Evolutionary conservation across 345 rosid species (phyloP).

Genomic region (Brassica incana): DNA sequence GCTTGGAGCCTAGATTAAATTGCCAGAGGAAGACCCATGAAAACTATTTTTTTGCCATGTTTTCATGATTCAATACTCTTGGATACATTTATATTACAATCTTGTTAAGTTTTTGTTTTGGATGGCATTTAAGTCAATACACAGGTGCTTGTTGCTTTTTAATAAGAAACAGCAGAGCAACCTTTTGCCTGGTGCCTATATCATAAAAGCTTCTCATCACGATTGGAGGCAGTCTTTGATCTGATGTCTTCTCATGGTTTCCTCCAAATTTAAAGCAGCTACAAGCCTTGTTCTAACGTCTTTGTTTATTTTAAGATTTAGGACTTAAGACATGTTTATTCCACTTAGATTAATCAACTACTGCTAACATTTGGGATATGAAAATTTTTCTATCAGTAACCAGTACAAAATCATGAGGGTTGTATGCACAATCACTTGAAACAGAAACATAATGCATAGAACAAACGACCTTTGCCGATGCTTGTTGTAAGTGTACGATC

Average conservation of each 20-base stretch:
- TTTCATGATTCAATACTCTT: constrained; percentile 40
- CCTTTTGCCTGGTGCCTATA: constrained; percentile 41
- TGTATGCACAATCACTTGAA: too few species aligned
- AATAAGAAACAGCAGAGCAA: constrained; percentile 35
- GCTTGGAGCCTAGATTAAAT: constrained; percentile 41
- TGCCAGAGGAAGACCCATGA: constrained; percentile 41
- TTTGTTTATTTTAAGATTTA: not conserved
- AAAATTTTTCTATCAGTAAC: too few species aligned
- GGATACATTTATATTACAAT: not conserved
- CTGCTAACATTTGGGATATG: too few species aligned
- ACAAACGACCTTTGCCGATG: too few species aligned
- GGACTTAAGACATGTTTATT: too few species aligned
- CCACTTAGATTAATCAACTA: too few species aligned
- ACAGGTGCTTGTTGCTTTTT: constrained; percentile 40
- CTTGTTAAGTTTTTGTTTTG: not conserved
- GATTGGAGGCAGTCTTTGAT: constrained; percentile 35
- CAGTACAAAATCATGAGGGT: too few species aligned
- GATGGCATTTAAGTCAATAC: constrained; percentile 38
- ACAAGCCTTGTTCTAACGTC: not conserved
- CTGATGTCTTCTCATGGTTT: constrained; percentile 37
- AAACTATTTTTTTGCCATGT: constrained; percentile 2
- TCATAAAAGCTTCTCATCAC: constrained; percentile 29
- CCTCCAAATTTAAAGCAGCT: constrained; percentile 39
- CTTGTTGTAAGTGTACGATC: too few species aligned
- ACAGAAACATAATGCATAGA: too few species aligned